Evolutionary conservation across 495 filamentous ascomycete genomes (phyloP), one percentile per base, ranked within the genome.

Genomic region (Penicillium cataractarum): DNA sequence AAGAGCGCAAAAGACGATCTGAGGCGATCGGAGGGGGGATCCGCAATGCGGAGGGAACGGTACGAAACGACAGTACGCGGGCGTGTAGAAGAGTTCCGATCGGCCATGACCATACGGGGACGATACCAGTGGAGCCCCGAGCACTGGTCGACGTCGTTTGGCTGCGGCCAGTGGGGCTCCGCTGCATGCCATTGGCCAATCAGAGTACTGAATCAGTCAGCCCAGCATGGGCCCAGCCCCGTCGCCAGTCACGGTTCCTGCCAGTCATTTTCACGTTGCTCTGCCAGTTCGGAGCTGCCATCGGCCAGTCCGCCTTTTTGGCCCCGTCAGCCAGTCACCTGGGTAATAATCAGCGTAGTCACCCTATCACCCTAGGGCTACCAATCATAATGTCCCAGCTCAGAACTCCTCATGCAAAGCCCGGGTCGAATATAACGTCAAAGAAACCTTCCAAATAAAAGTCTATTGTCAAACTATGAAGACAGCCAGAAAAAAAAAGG

Each of bases 391-490:
- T 4, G 4, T 50, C 4, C 24, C 46, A 5, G 10, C 24, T 8
- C 10, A 39, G 15, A 4, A 12, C 13, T 39, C 35, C 35, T 39
- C 13, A 39, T 17, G 24, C 15, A 37, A 27, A 48, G 29, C 40
- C 51, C n/a, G 35, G 19, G 10, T 19, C 6, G 51, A 35, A 35
- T 54, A 54, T 15, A 54, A 52, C 26, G 29, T 54, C 29, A 35
- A 33, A 57, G 27, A n/a, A 57, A n/a, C 49, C 27, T 19, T 62
- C 32, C 27, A 31, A 54, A 58, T 55, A 65, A 57, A 70, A 70
- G 62, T 76, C 55, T 70, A 74, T 71, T 71, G 64, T 27, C 67
- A 74, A 62, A 70, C 66, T 71, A 67, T 72, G 60, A 61, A 62
- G 58, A 74, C 65, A 69, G 22, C 50, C 63, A 68, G 66, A 57